Base-by-base conservation (phyloP, 345 rosid species). In the Fremontodendron californicum region DNA sequence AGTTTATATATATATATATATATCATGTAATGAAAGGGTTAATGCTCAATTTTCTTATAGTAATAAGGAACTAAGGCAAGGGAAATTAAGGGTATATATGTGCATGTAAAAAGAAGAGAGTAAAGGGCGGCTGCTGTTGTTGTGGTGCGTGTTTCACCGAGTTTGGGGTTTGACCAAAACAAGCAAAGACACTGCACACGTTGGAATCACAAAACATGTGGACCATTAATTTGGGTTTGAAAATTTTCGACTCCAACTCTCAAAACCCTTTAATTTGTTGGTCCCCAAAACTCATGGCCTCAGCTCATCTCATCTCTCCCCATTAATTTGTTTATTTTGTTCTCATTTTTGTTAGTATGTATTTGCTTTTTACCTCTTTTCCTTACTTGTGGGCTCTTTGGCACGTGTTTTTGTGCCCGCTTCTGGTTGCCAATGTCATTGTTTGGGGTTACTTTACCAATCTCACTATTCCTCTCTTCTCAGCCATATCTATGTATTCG, bases 181-280 rank as follows among this genome's bases (percentile, higher is more conserved):
- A 27, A 48, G 25, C 74, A 16, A 29, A 48, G 23, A 9, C 57
- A 31, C 39, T 15, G 1, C 55, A 64, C 45, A 48, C 58, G 74
- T 70, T 48, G 58, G 57, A 70, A 70, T 70, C 74, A 70, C 42
- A 29, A 70, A 70, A 48, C 74, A 48, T 48, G 52, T 70, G 74
- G 12, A 29, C 25, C 57, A 29, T 16, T 27, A 3, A 10, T 68
- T 46, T 29, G 25, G 40, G 6, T 7, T 49, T 46, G 73, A 69
- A 66, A 40, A n/a, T 11, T 42, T 55, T 66, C 9, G 33, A 42
- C 4, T 23, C 29, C 0, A 55, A 55, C 61, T 55, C 15, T 42
- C 27, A 3, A 25, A 37, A 2, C 8, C 46, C 18, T 6, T 45
- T 45, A 29, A 61, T 31, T 61, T 31, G 15, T 19, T 64, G 72